A percentile compares a stretch with the other conserved stretches of the same genome.
Conservation (phyloP, 495 filamentous ascomycete species). For the Daldinia childiae region DNA sequence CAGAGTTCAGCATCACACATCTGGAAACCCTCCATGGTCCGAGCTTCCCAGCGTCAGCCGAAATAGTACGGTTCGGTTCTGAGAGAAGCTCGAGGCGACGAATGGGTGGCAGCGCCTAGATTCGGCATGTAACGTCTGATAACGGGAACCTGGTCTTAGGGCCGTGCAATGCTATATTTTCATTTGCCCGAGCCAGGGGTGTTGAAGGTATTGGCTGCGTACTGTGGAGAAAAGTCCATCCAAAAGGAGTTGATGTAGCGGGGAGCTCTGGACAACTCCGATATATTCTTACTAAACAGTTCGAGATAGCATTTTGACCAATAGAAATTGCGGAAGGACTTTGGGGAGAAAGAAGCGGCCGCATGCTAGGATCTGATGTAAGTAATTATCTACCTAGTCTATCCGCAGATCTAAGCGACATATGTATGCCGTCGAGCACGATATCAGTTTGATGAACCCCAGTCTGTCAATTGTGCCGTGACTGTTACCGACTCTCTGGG, state of each 20-base stretch:
- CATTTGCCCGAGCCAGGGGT: neutral
- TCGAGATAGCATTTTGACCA: neutral
- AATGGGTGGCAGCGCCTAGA: neutral
- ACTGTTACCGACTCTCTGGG: neutral
- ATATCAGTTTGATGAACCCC: neutral
- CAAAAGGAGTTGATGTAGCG: neutral
- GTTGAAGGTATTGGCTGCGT: neutral
- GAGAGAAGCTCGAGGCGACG: slow-evolving; percentile 6
- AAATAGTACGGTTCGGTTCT: neutral
- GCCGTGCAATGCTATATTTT: neutral
- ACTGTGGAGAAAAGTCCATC: neutral
- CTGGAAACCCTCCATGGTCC: neutral
- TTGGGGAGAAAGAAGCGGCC: neutral
- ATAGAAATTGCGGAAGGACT: neutral
- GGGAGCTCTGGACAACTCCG: neutral
- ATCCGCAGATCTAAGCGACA: neutral
- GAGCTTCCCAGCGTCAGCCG: neutral
- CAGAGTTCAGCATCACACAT: neutral
- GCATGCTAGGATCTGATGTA: slow-evolving; percentile 1
- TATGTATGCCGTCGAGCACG: neutral
- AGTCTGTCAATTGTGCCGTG: neutral
- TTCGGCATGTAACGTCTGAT: slow-evolving; percentile 1
- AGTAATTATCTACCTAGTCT: neutral
- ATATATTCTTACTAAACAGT: neutral
- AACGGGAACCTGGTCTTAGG: neutral